Conservation (phyloP, 1,139 yeast genomes). For the Candida tropicalis region DNA sequence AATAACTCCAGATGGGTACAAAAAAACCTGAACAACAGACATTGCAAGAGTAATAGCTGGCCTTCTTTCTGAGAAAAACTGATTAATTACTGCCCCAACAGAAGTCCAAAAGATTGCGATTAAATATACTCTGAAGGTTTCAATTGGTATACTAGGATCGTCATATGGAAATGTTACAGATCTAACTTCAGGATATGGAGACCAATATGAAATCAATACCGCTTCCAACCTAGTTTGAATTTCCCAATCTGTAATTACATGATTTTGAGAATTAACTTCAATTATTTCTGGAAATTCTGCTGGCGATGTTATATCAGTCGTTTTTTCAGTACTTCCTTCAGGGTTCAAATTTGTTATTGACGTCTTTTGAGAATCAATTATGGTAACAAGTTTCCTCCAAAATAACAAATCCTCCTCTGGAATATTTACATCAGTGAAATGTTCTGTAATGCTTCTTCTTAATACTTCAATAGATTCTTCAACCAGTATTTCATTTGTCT, state of each 20-base stretch:
- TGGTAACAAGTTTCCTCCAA: conserved; percentile 20
- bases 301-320: neutral
- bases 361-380: neutral
- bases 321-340: neutral
- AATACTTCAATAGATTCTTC: conserved; percentile 27
- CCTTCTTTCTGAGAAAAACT: conserved; percentile 58
- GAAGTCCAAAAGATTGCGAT: conserved; percentile 56
- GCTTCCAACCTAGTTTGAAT: conserved; percentile 45
- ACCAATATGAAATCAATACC: conserved; percentile 51
- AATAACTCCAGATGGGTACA: conserved; percentile 27
- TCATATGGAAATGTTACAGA: conserved; percentile 58
- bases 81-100: conserved; percentile 59
- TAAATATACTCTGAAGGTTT: conserved; percentile 57
- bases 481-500: conserved; percentile 24
- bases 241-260: conserved; percentile 23
- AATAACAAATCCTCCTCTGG: conserved; percentile 36
- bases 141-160: conserved; percentile 52
- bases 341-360: neutral
- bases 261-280: neutral
- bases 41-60: conserved; percentile 51
- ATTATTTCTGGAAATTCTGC: too few species aligned
- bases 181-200: conserved; percentile 70
- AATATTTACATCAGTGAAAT: conserved; percentile 32
- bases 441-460: conserved; percentile 21
- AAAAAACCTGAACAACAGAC: conserved; percentile 30